Conservation (phyloP, 2,329 filamentous ascomycete genomes). For the Fusarium robinianum region DNA sequence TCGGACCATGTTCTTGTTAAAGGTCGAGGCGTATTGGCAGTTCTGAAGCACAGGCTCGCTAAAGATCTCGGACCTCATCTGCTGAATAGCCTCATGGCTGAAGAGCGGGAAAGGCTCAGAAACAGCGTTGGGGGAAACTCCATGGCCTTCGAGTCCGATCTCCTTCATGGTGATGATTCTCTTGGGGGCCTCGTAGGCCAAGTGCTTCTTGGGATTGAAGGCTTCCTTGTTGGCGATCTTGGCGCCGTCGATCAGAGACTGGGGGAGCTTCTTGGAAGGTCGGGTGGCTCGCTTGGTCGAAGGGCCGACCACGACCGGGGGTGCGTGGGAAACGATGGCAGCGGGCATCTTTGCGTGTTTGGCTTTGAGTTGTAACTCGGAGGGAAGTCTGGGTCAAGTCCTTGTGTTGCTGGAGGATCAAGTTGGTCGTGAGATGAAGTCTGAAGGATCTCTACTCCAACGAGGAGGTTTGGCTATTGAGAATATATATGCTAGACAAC, state of each 20-base stretch:
- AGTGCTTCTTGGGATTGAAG: constrained; percentile 61
- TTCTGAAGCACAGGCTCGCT: constrained; percentile 59
- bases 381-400: too few relatives aligned
- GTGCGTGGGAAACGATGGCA: too few relatives aligned
- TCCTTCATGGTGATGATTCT: constrained; percentile 64
- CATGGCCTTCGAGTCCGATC: constrained; percentile 59
- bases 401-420: too few relatives aligned
- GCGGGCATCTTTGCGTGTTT: too few relatives aligned
- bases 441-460: too few relatives aligned
- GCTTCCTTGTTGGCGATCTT: background rate
- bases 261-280: background rate
- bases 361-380: too few relatives aligned
- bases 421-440: too few relatives aligned
- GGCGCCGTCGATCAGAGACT: background rate
- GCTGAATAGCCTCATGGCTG: constrained; percentile 61
- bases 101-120: constrained; percentile 70
- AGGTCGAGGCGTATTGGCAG: constrained; percentile 53
- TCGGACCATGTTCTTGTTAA: constrained; percentile 61
- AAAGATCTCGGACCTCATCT: constrained; percentile 66
- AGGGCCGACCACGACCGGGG: background rate
- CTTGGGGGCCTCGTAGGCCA: constrained; percentile 55
- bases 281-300: background rate
- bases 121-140: constrained; percentile 66
- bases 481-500: too few relatives aligned
- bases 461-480: too few relatives aligned